Percentiles rank a stretch among this genome's conserved stretches.
Evolutionary conservation across 495 filamentous ascomycete species (phyloP).

Genomic region (Penicillium samsonianum): DNA sequence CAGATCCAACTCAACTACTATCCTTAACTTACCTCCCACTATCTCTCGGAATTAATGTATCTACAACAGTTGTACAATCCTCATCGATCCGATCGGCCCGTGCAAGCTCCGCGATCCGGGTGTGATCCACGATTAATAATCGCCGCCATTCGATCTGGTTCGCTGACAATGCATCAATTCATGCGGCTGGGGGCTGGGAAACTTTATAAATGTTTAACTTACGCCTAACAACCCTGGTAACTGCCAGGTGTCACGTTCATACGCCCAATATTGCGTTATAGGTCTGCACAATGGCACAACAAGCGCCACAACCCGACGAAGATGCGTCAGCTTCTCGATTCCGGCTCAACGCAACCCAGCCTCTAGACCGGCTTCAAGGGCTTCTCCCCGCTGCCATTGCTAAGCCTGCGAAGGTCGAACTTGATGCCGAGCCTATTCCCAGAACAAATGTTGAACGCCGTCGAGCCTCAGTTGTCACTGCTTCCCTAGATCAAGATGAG

Average conservation of each 20-base stretch:
- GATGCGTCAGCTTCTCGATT: constrained; percentile 8
- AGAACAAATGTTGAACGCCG: constrained; percentile 24
- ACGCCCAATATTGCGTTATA: constrained; percentile 10
- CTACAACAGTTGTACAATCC: too few species aligned
- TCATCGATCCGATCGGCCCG: constrained; percentile 4
- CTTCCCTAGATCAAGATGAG: constrained; percentile 29
- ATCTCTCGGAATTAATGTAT: background rate
- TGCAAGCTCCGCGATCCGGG: constrained; percentile 1
- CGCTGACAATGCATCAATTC: constrained; percentile 13
- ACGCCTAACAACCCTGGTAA: background rate
- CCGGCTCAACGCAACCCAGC: constrained; percentile 25
- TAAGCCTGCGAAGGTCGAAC: background rate
- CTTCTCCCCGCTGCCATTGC: constrained; percentile 8
- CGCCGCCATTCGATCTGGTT: constrained; percentile 17
- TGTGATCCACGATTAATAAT: constrained; percentile 29
- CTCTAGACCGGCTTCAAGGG: constrained; percentile 18
- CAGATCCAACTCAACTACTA: background rate
- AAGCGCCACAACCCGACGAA: constrained; percentile 6
- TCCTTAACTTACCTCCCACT: background rate
- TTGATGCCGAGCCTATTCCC: constrained; percentile 15
- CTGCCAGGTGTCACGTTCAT: background rate
- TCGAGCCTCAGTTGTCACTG: constrained; percentile 20
- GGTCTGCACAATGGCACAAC: constrained; percentile 11
- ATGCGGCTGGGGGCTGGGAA: background rate
- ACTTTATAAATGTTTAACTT: constrained; percentile 11